These are phyloP conservation scores for Huntiella bhutanensis DNA, from an alignment of 2,329 filamentous ascomycete genomes.

Conservation along the genomic window DNA sequence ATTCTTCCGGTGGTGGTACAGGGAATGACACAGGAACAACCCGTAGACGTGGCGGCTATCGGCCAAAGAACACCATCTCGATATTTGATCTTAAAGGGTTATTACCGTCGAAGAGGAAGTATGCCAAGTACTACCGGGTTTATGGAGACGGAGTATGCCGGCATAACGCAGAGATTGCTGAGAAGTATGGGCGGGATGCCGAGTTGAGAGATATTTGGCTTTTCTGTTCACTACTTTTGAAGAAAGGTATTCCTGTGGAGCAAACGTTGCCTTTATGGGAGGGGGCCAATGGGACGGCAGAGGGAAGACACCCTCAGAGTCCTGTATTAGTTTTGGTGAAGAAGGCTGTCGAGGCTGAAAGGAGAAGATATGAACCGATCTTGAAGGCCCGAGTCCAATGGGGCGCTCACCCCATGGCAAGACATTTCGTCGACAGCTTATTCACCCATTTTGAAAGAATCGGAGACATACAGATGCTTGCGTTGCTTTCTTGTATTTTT, in stretches of 20 bases:
- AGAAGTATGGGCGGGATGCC: slow-evolving; percentile 40
- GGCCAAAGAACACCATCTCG: slow-evolving; percentile 36
- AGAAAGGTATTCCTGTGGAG: slow-evolving; percentile 55
- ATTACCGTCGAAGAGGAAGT: slow-evolving; percentile 58
- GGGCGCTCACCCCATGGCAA: slow-evolving; percentile 46
- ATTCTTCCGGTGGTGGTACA: slow-evolving; percentile 37
- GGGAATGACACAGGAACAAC: slow-evolving; percentile 24
- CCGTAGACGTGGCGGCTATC: slow-evolving; percentile 26
- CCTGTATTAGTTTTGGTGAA: slow-evolving; percentile 44
- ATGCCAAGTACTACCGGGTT: slow-evolving; percentile 65
- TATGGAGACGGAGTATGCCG: slow-evolving; percentile 69
- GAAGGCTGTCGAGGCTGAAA: not conserved
- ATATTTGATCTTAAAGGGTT: slow-evolving; percentile 52
- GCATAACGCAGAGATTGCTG: slow-evolving; percentile 65
- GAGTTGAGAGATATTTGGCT: slow-evolving; percentile 73
- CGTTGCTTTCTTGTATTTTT: slow-evolving; percentile 53
- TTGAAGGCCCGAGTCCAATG: slow-evolving; percentile 46
- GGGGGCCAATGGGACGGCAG: not conserved
- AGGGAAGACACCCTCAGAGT: not conserved
- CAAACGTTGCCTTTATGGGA: slow-evolving; percentile 24
- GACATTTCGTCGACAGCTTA: slow-evolving; percentile 40
- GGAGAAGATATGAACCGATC: slow-evolving; percentile 12
- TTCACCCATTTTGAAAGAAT: slow-evolving; percentile 43
- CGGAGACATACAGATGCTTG: slow-evolving; percentile 50
- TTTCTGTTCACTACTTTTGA: slow-evolving; percentile 58